Evolutionary conservation across 2,329 filamentous ascomycete genomes (phyloP).

Genomic region (Fusarium sp.): DNA sequence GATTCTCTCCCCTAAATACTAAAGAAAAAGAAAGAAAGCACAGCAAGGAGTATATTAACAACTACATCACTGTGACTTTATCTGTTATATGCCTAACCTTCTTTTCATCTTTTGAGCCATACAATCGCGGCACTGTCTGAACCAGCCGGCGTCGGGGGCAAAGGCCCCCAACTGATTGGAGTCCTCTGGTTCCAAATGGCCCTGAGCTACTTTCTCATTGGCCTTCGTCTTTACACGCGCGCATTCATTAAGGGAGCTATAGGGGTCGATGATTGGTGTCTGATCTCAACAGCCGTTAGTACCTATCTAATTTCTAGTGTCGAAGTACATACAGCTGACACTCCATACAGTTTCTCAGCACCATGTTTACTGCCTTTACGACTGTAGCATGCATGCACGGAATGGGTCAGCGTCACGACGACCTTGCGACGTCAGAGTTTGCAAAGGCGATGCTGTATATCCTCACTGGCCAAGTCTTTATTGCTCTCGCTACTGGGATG

Average conservation of each 20-base stretch:
- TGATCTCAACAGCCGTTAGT: not conserved
- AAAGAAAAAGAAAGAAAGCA: not conserved
- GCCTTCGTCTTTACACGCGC: not conserved
- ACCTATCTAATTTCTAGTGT: not conserved
- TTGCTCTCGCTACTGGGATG: not conserved
- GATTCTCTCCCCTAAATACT: not conserved
- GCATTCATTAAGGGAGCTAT: not conserved
- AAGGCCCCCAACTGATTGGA: not conserved
- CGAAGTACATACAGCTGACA: not conserved
- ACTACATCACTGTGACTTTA: too few relatives aligned
- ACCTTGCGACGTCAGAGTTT: not conserved
- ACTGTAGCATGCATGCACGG: not conserved
- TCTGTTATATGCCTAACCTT: not conserved
- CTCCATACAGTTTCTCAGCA: not conserved
- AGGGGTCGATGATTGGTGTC: not conserved
- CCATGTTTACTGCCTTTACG: not conserved
- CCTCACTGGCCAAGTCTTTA: not conserved
- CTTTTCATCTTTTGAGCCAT: not conserved
- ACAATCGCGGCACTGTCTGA: not conserved
- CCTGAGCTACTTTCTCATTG: not conserved
- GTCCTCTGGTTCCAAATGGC: not conserved
- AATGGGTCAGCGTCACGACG: not conserved
- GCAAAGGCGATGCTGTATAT: conserved; percentile 1
- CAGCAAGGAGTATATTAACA: not conserved
- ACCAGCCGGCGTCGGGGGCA: not conserved